phyloP scores from a whole-genome alignment of 1,284 basidiomycete species.

The Cutaneotrichosporon cyanovorans region DNA sequence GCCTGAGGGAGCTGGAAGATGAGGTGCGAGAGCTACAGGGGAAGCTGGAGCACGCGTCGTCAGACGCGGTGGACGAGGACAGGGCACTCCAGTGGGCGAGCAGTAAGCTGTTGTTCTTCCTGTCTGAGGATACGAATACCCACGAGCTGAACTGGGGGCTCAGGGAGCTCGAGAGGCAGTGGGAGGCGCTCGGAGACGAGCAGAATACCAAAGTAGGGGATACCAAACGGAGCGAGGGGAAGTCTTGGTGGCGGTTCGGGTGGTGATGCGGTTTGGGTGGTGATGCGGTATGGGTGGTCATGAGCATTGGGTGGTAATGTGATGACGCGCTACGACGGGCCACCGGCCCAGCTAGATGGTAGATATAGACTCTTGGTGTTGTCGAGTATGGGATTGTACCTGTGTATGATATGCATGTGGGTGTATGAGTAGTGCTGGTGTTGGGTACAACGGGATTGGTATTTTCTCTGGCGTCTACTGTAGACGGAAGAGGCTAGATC shows the following conservation, averaged over 20 bases:
- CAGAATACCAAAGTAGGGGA: background rate
- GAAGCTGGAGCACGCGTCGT: slow-evolving; percentile 17
- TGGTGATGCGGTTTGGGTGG: background rate
- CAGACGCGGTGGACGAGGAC: slow-evolving; percentile 24
- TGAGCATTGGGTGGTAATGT: no score
- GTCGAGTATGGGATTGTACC: background rate
- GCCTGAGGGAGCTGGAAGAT: slow-evolving; percentile 16
- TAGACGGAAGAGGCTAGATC: no score
- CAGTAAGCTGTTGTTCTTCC: slow-evolving; percentile 31
- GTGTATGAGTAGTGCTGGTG: slow-evolving; percentile 2
- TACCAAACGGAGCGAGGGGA: background rate
- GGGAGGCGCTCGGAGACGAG: slow-evolving; percentile 24
- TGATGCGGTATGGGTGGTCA: no score
- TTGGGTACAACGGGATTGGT: no score
- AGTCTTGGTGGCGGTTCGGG: slow-evolving; percentile 2
- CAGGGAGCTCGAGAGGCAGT: slow-evolving; percentile 29
- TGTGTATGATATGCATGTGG: slow-evolving; percentile 5
- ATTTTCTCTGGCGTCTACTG: no score
- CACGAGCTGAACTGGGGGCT: slow-evolving; percentile 31
- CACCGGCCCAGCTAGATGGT: no score
- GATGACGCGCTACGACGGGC: no score
- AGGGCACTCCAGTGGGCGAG: slow-evolving; percentile 19
- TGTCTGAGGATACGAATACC: slow-evolving; percentile 32
- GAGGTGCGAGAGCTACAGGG: slow-evolving; percentile 13
- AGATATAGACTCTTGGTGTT: no score